Base-by-base conservation (phyloP, 1,284 basidiomycete species). In the Leccinum solheimii region DNA sequence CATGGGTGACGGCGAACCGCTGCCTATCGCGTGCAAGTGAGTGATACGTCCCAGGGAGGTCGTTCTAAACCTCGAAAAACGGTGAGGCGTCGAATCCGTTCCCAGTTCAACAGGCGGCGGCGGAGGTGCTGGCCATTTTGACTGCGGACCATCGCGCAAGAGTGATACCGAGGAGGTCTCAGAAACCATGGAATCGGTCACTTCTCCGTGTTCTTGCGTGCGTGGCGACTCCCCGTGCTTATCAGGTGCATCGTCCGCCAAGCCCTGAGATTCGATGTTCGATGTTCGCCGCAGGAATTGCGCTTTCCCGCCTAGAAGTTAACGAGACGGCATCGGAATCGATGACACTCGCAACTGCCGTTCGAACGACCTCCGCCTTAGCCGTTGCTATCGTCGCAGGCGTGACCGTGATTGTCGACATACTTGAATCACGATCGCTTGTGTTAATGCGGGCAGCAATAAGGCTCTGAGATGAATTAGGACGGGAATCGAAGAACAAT, bases 351-450 rank as follows among this genome's bases (percentile, higher is more conserved):
- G 83, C 84, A 7, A 80, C 76, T 9, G 80, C 79, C 55, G 80
- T 76, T 23, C 78, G 80, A 36, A 81, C 68, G 30, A 73, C 72
- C 30, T 76, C 78, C 8, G 70, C 68, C 55, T 68, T 76, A 3
- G 73, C 71, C 13, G 74, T 70, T 11, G 78, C 71, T 58, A 85
- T 78, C 8, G 81, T 83, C 10, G 79, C 81, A 51, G 77, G 78
- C 8, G 81, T 76, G 21, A 84, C 79, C 36, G 82, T 83, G 30
- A 80, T 75, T 32, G 73, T 83, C 19, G 82, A 83, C n/a, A 81
- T 72, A 62, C 76, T 80, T 59, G 83, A 85, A 67, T 84, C 80
- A 27, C 83, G 74, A 59, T 81, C 80, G 11, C 68, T 57, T 1
- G 64, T 26, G 13, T 50, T 65, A 5, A 53, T 43, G 34, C 62